phyloP scores from a whole-genome alignment of 331 rosid genomes.

The Telfairia occidentalis region DNA sequence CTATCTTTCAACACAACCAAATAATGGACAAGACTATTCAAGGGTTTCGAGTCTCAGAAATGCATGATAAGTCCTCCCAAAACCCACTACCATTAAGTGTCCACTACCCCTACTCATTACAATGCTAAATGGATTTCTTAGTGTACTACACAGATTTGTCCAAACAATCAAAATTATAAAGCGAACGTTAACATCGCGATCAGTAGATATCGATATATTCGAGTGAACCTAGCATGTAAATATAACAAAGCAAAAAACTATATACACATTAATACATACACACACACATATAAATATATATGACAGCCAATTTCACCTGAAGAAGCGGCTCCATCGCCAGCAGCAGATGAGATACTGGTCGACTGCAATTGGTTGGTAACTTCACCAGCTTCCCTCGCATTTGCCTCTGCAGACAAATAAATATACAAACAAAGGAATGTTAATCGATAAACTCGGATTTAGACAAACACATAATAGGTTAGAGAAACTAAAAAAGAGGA shows the following conservation, averaged over 20 bases:
- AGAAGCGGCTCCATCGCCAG: constrained; percentile 60
- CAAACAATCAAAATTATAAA: background rate
- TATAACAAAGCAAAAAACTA: background rate
- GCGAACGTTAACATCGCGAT: background rate
- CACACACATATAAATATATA: background rate
- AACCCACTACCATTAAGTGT: background rate
- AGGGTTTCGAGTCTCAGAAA: background rate
- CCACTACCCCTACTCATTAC: background rate
- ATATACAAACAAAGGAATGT: background rate
- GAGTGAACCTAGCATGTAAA: background rate
- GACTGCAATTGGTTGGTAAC: constrained; percentile 53
- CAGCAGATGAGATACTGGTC: constrained; percentile 44
- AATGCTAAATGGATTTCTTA: background rate
- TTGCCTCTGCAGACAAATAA: constrained; percentile 31
- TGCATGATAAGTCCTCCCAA: background rate
- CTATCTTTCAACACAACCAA: background rate
- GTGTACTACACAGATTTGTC: background rate
- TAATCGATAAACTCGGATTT: background rate
- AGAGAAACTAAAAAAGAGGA: background rate
- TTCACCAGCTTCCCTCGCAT: constrained; percentile 50
- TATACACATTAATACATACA: background rate
- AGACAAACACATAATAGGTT: background rate
- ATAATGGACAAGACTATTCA: background rate
- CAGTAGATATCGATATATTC: background rate
- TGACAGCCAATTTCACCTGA: constrained; percentile 45